Evolutionary conservation across 768 basidiomycete genomes (phyloP), one percentile per base, ranked within the genome.

Genomic region (Nidula microcarpa): DNA sequence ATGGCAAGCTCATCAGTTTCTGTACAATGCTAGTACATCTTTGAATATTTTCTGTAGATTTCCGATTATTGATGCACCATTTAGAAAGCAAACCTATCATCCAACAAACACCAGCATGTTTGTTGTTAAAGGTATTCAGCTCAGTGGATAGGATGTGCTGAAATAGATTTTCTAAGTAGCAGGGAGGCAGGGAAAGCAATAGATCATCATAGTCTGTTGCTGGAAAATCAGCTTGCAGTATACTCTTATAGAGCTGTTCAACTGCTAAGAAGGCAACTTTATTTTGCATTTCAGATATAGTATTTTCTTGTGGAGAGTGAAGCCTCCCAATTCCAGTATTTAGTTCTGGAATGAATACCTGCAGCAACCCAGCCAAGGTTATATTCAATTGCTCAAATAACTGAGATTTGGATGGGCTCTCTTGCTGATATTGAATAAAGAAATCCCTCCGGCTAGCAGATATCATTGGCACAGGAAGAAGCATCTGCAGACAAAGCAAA

Each of bases 401-500:
- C 33, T 53, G 43, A 13, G 18, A 16, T 48, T 50, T 34, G 16
- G 55, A 50, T 6, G 55, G 55, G 23, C 43, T 53, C 9, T 56
- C 48, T 43, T 45, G 47, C 39, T 53, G 55, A 30, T 43, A 56
- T 16, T 53, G 47, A 3, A 56, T 18, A 37, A 53, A 56, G 44
- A 56, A 56, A 30, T 23, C 34, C 32, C 52, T 45, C 33, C 52
- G 49, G 17, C 52, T 23, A 23, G 23, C 23, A 23, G 23, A 23
- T 23, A 23, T 23, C 23, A 23, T 23, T 23, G 23, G 55, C 10
- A 50, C 47, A 17, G 55, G 55, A 9, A 56, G 35, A 32, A 59
- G 52, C 55, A 59, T 57, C 41, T 55, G 58, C 11, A 59, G 39
- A 34, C 53, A 59, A 2, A 59, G 48, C 5, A 54, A 32, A 16